phyloP scores from a whole-genome alignment of 1,284 basidiomycete species.

The Papiliotrema laurentii region DNA sequence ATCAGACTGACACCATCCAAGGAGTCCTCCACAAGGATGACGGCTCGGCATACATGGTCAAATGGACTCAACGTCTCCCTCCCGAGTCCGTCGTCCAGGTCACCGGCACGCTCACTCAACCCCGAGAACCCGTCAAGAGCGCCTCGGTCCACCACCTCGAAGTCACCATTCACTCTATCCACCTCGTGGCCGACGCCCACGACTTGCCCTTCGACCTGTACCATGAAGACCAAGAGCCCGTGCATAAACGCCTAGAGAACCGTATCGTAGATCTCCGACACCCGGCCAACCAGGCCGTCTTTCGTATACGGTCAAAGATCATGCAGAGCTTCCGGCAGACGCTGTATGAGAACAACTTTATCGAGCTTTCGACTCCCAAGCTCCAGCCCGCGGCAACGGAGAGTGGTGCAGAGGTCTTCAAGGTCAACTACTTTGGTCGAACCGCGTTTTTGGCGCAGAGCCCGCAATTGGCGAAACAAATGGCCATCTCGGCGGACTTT shows the following conservation, averaged over 20 bases:
- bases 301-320: constrained; percentile 51
- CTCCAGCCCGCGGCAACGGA: constrained; percentile 93
- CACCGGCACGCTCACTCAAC: constrained; percentile 48
- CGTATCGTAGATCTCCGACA: constrained; percentile 52
- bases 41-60: constrained; percentile 48
- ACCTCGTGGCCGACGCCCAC: constrained; percentile 19
- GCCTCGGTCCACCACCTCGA: constrained; percentile 51
- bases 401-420: constrained; percentile 92
- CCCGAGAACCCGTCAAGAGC: constrained; percentile 49
- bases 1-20: constrained; percentile 51
- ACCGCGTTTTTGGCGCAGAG: constrained; percentile 56
- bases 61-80: constrained; percentile 50
- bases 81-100: constrained; percentile 53
- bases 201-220: constrained; percentile 26
- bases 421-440: constrained; percentile 81
- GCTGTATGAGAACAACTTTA: constrained; percentile 49
- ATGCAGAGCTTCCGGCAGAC: constrained; percentile 51
- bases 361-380: constrained; percentile 86
- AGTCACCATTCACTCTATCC: constrained; percentile 44
- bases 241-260: constrained; percentile 48
- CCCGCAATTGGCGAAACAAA: constrained; percentile 56
- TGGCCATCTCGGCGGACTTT: constrained; percentile 55
- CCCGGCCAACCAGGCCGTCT: constrained; percentile 54
- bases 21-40: constrained; percentile 46
- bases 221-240: constrained; percentile 7